Percentiles rank a stretch among this genome's conserved stretches.
Conservation (phyloP, 2,329 filamentous ascomycete genomes). For the Sporothrix globosa region DNA sequence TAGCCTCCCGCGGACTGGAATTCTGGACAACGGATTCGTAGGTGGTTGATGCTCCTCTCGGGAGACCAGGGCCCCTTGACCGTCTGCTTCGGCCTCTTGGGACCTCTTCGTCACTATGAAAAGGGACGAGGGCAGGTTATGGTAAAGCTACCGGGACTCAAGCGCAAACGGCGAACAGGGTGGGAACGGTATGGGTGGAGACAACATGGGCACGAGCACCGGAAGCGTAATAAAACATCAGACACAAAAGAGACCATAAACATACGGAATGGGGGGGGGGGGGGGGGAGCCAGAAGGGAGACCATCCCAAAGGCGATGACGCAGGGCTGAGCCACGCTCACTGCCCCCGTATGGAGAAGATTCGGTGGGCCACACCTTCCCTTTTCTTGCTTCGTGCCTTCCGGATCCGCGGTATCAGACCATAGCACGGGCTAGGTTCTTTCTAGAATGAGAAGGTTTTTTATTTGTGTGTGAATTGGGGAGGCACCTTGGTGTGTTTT, state of each 20-base stretch:
- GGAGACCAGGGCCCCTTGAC: background rate
- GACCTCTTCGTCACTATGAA: background rate
- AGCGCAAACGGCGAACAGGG: background rate
- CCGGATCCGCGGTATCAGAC: slow-evolving; percentile 23
- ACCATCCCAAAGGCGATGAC: slow-evolving; percentile 24
- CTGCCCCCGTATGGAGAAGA: slow-evolving; percentile 17
- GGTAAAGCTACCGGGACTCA: background rate
- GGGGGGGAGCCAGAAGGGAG: background rate
- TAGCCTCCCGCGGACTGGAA: too few species aligned
- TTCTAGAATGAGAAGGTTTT: slow-evolving; percentile 3
- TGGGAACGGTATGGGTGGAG: slow-evolving; percentile 14
- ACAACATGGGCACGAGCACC: slow-evolving; percentile 7
- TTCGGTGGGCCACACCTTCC: slow-evolving; percentile 19
- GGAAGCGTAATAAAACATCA: background rate
- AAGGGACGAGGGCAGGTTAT: background rate
- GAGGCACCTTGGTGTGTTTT: slow-evolving; percentile 1
- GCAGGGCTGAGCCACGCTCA: slow-evolving; percentile 28
- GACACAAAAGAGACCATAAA: background rate
- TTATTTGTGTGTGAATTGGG: background rate
- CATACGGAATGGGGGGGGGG: background rate
- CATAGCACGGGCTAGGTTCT: background rate
- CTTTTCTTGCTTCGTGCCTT: slow-evolving; percentile 23
- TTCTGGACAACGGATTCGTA: background rate
- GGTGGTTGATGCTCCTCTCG: background rate
- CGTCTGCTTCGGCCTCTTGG: too few species aligned